phyloP scores from a whole-genome alignment of 176 grass and related monocot genomes.

The Oryza brachyantha region DNA sequence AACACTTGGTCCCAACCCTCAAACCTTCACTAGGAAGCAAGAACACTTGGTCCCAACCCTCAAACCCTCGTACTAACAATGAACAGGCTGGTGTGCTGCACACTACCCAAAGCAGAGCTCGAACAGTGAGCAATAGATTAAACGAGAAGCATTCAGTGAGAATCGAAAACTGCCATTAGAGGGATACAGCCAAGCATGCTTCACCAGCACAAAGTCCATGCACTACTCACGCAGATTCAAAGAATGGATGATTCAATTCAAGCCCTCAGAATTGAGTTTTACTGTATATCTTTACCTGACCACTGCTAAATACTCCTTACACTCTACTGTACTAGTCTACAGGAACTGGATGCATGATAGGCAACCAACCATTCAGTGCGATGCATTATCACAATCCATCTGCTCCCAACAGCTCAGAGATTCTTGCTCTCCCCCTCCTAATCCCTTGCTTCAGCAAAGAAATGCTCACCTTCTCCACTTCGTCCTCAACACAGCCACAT shows the following conservation, averaged over 20 bases:
- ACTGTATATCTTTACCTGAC: not conserved
- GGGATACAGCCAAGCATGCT: constrained; percentile 21
- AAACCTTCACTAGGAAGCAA: not conserved
- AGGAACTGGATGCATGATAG: not conserved
- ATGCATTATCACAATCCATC: constrained; percentile 17
- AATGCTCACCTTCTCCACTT: constrained; percentile 37
- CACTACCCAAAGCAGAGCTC: not conserved
- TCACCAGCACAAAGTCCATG: constrained; percentile 7
- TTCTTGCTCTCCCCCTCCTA: not conserved
- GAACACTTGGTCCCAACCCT: not conserved
- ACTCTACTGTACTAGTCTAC: not conserved
- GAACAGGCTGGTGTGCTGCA: not conserved
- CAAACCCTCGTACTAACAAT: not conserved
- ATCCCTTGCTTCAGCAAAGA: not conserved
- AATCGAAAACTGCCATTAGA: constrained; percentile 2
- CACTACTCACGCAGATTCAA: not conserved
- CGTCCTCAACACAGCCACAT: constrained; percentile 14
- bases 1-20: not conserved
- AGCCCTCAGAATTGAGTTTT: not conserved
- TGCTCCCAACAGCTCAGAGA: constrained; percentile 40
- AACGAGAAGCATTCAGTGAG: not conserved
- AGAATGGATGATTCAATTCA: not conserved
- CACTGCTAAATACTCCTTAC: not conserved
- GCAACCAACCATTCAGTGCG: constrained; percentile 19
- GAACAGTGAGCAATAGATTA: not conserved